A percentile compares a stretch with the other conserved stretches of the same genome.
Conservation (phyloP, 331 rosid genomes). For the Malus hybrid region DNA sequence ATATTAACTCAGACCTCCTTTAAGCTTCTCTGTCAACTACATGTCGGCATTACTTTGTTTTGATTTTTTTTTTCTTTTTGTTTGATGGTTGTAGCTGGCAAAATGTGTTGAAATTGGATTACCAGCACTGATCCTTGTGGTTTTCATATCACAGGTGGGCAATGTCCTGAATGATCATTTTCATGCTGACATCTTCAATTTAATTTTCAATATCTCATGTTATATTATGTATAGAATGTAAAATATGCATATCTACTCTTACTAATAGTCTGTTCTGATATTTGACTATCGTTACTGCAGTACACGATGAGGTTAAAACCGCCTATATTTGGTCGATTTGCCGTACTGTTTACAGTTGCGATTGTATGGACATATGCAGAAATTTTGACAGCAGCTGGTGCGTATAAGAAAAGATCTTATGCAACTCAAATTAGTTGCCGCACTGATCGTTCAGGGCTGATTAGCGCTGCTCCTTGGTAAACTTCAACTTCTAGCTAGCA, state of each 20-base stretch:
- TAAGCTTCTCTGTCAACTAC: not conserved
- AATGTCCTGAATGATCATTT: slow-evolving; percentile 1
- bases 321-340: slow-evolving; percentile 40
- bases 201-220: not conserved
- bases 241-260: not conserved
- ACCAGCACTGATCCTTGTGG: slow-evolving; percentile 61
- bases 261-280: slow-evolving; percentile 9
- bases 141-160: slow-evolving; percentile 67
- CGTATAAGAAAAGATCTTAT: slow-evolving; percentile 50
- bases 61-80: not conserved
- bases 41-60: not conserved
- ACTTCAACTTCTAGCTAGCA: slow-evolving; percentile 9
- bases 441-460: slow-evolving; percentile 89
- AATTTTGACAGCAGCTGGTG: slow-evolving; percentile 83
- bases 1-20: not conserved
- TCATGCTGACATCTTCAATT: slow-evolving; percentile 1
- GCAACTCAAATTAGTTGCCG: slow-evolving; percentile 78
- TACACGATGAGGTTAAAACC: slow-evolving; percentile 41
- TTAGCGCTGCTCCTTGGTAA: slow-evolving; percentile 77
- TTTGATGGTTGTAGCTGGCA: slow-evolving; percentile 55
- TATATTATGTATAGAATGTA: not conserved
- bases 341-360: slow-evolving; percentile 50
- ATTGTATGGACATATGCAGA: slow-evolving; percentile 79
- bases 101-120: slow-evolving; percentile 88
- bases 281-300: slow-evolving; percentile 44